These are phyloP conservation scores for Saturnispora dispora DNA, from an alignment of 805 yeast genomes.

Conservation along the genomic window DNA sequence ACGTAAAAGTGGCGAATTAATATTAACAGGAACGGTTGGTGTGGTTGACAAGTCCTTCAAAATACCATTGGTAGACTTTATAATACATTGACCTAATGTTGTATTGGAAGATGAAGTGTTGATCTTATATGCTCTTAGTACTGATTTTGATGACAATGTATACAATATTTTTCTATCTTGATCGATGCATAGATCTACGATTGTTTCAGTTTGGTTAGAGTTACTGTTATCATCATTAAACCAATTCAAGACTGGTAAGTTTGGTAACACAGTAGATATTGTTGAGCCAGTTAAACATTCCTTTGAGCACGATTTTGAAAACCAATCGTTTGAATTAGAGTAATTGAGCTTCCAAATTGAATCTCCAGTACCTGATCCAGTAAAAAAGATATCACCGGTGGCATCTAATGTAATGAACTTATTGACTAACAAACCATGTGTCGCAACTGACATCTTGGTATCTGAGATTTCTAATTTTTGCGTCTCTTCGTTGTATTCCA, in stretches of 20 bases:
- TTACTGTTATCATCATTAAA: slow-evolving; percentile 16
- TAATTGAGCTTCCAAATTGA: slow-evolving; percentile 86
- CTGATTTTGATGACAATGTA: slow-evolving; percentile 72
- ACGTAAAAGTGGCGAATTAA: slow-evolving; percentile 38
- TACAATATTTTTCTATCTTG: slow-evolving; percentile 69
- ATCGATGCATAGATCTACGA: slow-evolving; percentile 64
- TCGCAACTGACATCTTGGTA: slow-evolving; percentile 72
- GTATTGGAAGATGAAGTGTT: slow-evolving; percentile 31
- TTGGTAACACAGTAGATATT: slow-evolving; percentile 43
- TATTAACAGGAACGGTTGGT: slow-evolving; percentile 28
- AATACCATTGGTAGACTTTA: slow-evolving; percentile 37
- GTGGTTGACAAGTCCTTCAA: slow-evolving; percentile 39
- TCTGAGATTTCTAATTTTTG: slow-evolving; percentile 62
- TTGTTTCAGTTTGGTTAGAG: slow-evolving; percentile 35
- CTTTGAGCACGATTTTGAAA: slow-evolving; percentile 72
- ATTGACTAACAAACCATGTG: slow-evolving; percentile 67
- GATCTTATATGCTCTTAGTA: slow-evolving; percentile 70
- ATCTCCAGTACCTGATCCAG: slow-evolving; percentile 68
- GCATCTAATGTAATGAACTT: slow-evolving; percentile 48
- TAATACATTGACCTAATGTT: slow-evolving; percentile 23
- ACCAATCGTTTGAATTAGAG: slow-evolving; percentile 78
- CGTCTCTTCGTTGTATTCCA: slow-evolving; percentile 36
- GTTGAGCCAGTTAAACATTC: slow-evolving; percentile 70
- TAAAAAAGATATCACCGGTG: slow-evolving; percentile 75
- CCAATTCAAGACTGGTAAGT: slow-evolving; percentile 24